phyloP scores from a whole-genome alignment of 257 asterid species.

The Cordia subcordata region DNA sequence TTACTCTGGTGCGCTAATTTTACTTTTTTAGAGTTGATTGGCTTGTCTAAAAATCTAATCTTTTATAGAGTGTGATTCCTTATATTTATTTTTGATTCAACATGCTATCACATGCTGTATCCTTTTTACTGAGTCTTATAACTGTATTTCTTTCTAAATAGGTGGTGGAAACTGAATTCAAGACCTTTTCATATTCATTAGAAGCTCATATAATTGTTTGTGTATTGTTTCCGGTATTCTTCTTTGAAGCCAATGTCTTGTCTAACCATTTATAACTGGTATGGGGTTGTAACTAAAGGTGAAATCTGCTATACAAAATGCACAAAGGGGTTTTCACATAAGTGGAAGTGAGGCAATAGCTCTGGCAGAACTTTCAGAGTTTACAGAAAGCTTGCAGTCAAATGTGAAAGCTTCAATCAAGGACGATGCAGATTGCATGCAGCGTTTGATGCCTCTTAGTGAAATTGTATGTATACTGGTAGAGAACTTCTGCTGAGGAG shows the following conservation, averaged over 20 bases:
- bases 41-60: conserved; percentile 2
- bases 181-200: too few species aligned
- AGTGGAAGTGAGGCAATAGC: conserved; percentile 77
- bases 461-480: conserved; percentile 45
- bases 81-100: too few species aligned
- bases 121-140: too few species aligned
- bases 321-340: conserved; percentile 57
- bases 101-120: too few species aligned
- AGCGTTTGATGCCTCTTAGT: conserved; percentile 79
- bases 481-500: too few species aligned
- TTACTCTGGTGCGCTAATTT: conserved; percentile 40
- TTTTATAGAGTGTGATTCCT: not conserved
- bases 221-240: too few species aligned
- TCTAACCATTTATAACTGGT: not conserved
- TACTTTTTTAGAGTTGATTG: not conserved
- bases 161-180: too few species aligned
- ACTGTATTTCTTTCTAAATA: too few species aligned
- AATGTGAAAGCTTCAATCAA: conserved; percentile 78
- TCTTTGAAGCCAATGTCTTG: not conserved
- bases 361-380: conserved; percentile 47
- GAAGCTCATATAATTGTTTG: too few species aligned
- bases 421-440: conserved; percentile 70
- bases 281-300: conserved; percentile 49
- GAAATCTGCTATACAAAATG: conserved; percentile 54
- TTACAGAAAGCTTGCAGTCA: conserved; percentile 59